phyloP scores from a whole-genome alignment of 768 basidiomycete genomes.

The Tylopilus plumbeoviolaceoides region DNA sequence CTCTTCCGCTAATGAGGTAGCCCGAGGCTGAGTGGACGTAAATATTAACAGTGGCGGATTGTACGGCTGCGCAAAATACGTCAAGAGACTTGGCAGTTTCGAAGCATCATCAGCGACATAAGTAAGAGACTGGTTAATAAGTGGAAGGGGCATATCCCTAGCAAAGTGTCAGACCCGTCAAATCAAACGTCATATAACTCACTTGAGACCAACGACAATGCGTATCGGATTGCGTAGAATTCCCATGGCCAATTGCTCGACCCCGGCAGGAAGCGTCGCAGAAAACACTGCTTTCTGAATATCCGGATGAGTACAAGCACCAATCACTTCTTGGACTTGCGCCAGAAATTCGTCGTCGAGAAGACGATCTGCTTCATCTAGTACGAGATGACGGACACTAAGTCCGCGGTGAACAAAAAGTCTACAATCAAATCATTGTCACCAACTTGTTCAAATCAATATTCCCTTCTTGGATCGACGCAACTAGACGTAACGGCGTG shows the following conservation, averaged over 20 bases:
- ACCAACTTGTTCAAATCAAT: constrained; percentile 72
- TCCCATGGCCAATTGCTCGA: constrained; percentile 81
- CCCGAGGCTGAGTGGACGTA: constrained; percentile 84
- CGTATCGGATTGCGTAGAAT: constrained; percentile 86
- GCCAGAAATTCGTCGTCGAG: constrained; percentile 84
- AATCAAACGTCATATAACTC: constrained; percentile 25
- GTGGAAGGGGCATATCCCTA: constrained; percentile 91
- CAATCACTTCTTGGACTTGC: constrained; percentile 85
- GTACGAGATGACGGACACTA: constrained; percentile 80
- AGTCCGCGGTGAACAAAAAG: background rate
- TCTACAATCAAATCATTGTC: background rate
- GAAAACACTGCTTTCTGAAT: constrained; percentile 90
- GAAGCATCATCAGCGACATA: constrained; percentile 93
- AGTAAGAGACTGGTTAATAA: constrained; percentile 83
- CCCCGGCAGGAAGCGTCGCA: constrained; percentile 87
- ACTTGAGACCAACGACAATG: constrained; percentile 97
- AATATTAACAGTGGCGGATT: constrained; percentile 92
- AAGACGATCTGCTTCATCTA: constrained; percentile 92
- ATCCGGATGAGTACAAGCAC: constrained; percentile 62
- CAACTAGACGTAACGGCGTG: constrained; percentile 86
- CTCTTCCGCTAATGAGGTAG: constrained; percentile 75
- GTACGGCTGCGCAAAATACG: constrained; percentile 76
- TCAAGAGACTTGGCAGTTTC: constrained; percentile 86
- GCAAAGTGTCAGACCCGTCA: constrained; percentile 11
- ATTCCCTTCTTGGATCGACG: constrained; percentile 65